Conservation (phyloP, 768 basidiomycete species). For the Sporobolomyces phaffii region DNA sequence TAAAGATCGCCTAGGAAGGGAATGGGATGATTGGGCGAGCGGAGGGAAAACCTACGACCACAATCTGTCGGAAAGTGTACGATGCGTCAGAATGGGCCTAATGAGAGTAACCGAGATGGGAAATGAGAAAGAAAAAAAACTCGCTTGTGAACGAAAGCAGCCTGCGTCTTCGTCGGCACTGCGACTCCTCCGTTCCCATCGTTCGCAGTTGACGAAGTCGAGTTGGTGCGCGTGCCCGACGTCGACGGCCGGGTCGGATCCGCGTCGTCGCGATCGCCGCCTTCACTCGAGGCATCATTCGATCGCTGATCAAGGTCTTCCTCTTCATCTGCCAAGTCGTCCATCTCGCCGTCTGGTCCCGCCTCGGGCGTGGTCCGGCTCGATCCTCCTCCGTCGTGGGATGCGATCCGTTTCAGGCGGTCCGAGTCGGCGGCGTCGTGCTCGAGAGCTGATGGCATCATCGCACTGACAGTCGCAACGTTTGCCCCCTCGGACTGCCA, state of each 20-base stretch:
- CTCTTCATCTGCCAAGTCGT: conserved; percentile 22
- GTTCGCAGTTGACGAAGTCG: background rate
- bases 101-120: background rate
- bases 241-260: background rate
- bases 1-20: background rate
- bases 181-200: background rate
- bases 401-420: too few relatives aligned
- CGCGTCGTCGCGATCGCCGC: background rate
- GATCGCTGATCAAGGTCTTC: conserved; percentile 13
- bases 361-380: background rate
- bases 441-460: too few relatives aligned
- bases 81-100: background rate
- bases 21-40: background rate
- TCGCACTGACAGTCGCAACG: too few relatives aligned
- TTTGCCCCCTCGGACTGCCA: too few relatives aligned
- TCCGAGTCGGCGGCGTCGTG: too few relatives aligned
- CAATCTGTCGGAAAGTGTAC: background rate
- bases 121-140: background rate
- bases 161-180: conserved; percentile 11
- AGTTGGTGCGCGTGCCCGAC: background rate
- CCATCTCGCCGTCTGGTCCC: background rate
- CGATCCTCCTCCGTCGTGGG: background rate
- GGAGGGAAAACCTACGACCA: conserved; percentile 8
- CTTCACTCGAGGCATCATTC: conserved; percentile 1
- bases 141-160: conserved; percentile 24